A percentile compares a stretch with the other conserved stretches of the same genome.
Conservation (phyloP, 164 flowering plant genomes). For the Vitis labrusca region DNA sequence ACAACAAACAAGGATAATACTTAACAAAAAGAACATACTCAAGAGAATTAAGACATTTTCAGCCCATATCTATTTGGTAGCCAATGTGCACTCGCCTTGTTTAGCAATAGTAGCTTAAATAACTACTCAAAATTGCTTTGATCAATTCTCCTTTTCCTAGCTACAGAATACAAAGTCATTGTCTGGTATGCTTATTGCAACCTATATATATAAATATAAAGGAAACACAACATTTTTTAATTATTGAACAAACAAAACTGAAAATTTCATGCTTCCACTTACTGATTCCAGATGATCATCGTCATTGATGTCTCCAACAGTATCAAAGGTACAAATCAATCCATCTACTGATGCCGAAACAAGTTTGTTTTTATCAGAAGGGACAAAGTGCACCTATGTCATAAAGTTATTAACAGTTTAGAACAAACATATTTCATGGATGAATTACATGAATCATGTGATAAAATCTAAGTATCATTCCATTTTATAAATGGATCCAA, state of each 20-base stretch:
- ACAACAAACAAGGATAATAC: too few species aligned
- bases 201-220: too few species aligned
- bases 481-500: too few species aligned
- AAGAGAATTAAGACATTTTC: too few species aligned
- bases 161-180: too few species aligned
- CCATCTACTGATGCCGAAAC: conserved; percentile 97
- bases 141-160: too few species aligned
- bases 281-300: conserved; percentile 89
- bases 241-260: background rate
- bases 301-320: conserved; percentile 76
- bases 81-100: too few species aligned
- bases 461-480: background rate
- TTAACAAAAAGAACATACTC: too few species aligned
- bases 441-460: background rate
- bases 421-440: background rate
- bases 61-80: too few species aligned
- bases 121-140: too few species aligned
- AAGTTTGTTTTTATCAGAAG: conserved; percentile 64
- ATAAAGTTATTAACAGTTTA: conserved; percentile 7
- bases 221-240: background rate
- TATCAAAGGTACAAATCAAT: conserved; percentile 73
- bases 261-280: conserved; percentile 25
- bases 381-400: conserved; percentile 80
- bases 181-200: too few species aligned
- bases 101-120: too few species aligned